These are phyloP conservation scores for Diaporthe sp. DNA, from an alignment of 2,329 filamentous ascomycete species.

Conservation along the genomic window DNA sequence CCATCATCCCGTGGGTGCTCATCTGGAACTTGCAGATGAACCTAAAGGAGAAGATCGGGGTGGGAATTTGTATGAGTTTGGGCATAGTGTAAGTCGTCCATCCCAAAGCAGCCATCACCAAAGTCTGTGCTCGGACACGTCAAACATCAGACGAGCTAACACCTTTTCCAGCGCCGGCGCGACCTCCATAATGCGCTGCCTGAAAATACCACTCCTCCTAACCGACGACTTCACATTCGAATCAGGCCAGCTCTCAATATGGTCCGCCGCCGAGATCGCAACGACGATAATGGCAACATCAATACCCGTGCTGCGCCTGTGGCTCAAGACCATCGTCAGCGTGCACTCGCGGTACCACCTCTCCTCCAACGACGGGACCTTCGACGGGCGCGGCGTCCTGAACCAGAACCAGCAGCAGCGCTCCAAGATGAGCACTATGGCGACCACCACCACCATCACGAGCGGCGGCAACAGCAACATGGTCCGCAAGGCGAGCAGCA, in stretches of 20 bases:
- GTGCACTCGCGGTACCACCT: conserved; percentile 22
- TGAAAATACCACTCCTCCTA: conserved; percentile 23
- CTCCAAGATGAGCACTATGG: conserved; percentile 6
- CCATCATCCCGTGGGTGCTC: conserved; percentile 57
- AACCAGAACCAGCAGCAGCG: background rate
- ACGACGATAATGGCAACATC: conserved; percentile 51
- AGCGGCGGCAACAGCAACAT: conserved; percentile 23
- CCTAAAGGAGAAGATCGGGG: conserved; percentile 56
- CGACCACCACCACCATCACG: conserved; percentile 18
- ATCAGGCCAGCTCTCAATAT: conserved; percentile 41
- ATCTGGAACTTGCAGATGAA: conserved; percentile 57
- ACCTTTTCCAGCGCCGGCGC: conserved; percentile 48
- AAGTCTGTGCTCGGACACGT: conserved; percentile 36
- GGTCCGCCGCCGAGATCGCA: conserved; percentile 47
- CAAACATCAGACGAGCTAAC: conserved; percentile 36
- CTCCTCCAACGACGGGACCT: background rate
- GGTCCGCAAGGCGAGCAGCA: conserved; percentile 26
- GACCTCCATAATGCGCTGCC: conserved; percentile 47
- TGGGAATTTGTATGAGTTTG: conserved; percentile 59
- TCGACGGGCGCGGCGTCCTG: conserved; percentile 24
- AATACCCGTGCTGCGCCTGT: conserved; percentile 49
- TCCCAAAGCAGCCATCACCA: conserved; percentile 18
- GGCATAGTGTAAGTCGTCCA: conserved; percentile 54
- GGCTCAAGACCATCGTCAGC: conserved; percentile 30
- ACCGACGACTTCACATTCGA: conserved; percentile 39